These are phyloP conservation scores for Albifimbria verrucaria DNA, from an alignment of 2,329 filamentous ascomycete species.

Conservation along the genomic window DNA sequence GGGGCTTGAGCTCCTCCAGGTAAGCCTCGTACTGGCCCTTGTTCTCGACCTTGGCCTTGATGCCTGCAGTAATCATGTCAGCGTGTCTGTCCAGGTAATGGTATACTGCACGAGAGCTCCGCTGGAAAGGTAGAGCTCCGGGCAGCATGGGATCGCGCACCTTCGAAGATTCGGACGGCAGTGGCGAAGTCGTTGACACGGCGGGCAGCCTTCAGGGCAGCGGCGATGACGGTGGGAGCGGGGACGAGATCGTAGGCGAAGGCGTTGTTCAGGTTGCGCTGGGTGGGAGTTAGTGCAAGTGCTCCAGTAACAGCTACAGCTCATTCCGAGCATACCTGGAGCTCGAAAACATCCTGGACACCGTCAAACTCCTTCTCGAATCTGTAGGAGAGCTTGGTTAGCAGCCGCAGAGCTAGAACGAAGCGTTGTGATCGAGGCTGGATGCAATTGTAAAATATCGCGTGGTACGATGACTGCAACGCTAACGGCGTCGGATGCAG, in stretches of 20 bases:
- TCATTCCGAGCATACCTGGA: slow-evolving; percentile 68
- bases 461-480: not conserved
- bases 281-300: no score
- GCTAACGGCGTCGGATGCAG: not conserved
- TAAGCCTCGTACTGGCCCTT: slow-evolving; percentile 96
- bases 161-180: slow-evolving; percentile 97
- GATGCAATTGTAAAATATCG: slow-evolving; percentile 2
- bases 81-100: slow-evolving; percentile 3
- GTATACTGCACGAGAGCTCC: not conserved
- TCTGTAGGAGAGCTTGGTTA: slow-evolving; percentile 47
- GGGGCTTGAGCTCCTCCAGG: slow-evolving; percentile 84
- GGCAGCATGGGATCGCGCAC: slow-evolving; percentile 50
- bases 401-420: not conserved
- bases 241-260: slow-evolving; percentile 99
- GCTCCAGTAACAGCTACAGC: no score
- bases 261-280: slow-evolving; percentile 97
- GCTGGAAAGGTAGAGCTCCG: not conserved
- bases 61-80: slow-evolving; percentile 54
- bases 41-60: slow-evolving; percentile 99
- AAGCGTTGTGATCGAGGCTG: slow-evolving; percentile 3
- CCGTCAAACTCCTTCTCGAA: slow-evolving; percentile 99
- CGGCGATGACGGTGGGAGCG: slow-evolving; percentile 83
- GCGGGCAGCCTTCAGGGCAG: slow-evolving; percentile 88
- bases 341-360: slow-evolving; percentile 99
- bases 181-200: slow-evolving; percentile 98